Conservation (phyloP, 1,139 yeast species). For the Hansenula sp. region DNA sequence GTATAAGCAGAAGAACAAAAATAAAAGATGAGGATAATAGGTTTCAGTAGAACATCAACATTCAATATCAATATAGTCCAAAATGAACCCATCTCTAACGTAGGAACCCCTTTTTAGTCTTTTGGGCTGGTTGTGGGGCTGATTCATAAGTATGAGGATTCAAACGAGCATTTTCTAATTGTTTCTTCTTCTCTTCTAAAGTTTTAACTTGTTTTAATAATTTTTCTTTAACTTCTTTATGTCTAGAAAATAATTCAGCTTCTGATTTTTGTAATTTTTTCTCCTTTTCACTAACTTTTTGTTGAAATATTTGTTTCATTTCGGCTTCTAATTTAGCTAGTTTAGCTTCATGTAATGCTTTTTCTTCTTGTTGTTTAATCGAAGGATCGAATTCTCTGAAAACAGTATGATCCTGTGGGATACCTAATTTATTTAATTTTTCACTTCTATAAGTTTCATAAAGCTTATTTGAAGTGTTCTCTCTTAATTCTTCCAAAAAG, state of each 20-base stretch:
- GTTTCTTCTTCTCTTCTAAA: slow-evolving; percentile 86
- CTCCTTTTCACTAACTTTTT: slow-evolving; percentile 95
- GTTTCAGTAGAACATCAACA: too few relatives aligned
- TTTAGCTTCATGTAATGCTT: slow-evolving; percentile 89
- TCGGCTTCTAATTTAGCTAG: slow-evolving; percentile 93
- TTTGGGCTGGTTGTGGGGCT: slow-evolving; percentile 39
- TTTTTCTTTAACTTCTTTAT: slow-evolving; percentile 96
- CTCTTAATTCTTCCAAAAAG: slow-evolving; percentile 92
- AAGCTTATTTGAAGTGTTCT: slow-evolving; percentile 68
- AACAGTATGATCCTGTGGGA: slow-evolving; percentile 87
- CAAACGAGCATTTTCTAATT: slow-evolving; percentile 69
- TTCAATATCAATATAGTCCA: neutral
- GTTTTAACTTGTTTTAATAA: slow-evolving; percentile 82
- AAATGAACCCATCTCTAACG: slow-evolving; percentile 31
- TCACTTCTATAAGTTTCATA: slow-evolving; percentile 90
- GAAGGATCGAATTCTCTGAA: slow-evolving; percentile 94
- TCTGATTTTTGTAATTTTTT: slow-evolving; percentile 96
- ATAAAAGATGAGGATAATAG: too few relatives aligned
- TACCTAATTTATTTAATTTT: slow-evolving; percentile 78
- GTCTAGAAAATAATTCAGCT: slow-evolving; percentile 92
- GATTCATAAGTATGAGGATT: slow-evolving; percentile 47
- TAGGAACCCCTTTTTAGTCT: slow-evolving; percentile 58
- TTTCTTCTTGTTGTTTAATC: slow-evolving; percentile 90
- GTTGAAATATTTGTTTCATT: slow-evolving; percentile 96
- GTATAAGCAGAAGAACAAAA: too few relatives aligned